Base-by-base conservation (phyloP, 1,284 basidiomycete species). In the Cronartium ribicola region DNA sequence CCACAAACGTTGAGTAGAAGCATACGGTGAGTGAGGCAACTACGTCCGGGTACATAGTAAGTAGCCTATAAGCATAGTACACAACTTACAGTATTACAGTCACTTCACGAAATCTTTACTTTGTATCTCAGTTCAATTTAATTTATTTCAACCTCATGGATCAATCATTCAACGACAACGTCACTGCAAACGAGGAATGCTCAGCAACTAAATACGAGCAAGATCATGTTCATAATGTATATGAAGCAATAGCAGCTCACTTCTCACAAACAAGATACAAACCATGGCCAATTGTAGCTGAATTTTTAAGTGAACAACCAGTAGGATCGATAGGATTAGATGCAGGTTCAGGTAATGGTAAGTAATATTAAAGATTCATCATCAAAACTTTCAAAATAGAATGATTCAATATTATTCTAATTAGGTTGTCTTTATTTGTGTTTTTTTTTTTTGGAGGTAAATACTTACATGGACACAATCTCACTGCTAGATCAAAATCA, bases 291-390 rank as follows among this genome's bases (percentile, higher is more conserved):
- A 87, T 98, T 76, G 91, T 98, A 63, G 86, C 89, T 10, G 81
- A 83, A 20, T 99, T 98, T 80, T 85, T 98, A 46, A 84, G 85
- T 5, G 86, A 85, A 17, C 81, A 98, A 1, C 88, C 91, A 3
- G 22, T n/a, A 7, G 89, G 92, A 29, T 90, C 87, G 80, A 82
- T 98, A 29, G 95, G 96, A 5, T 86, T 97, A 14, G 96, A 99
- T 81, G 89, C 92, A 11, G 96, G 96, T 7, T 94, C 93, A 20
- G 96, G 96, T 0, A 99, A 99, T 78, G 96, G 96, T 61, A 98
- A 98, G 85, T 29, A 29, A 29, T 29, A 29, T 1, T 29, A 29
- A 2, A 29, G 29, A 1, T 1, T 29, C 29, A 29, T 29, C 29
- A 29, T 1, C 29, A 29, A 29, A 29, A 29, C 29, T 29, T 29